Percentiles rank a stretch among this genome's conserved stretches.
phyloP scores from a whole-genome alignment of 352 stramenopile genomes.

The Hyaloperonospora arabidopsidis region DNA sequence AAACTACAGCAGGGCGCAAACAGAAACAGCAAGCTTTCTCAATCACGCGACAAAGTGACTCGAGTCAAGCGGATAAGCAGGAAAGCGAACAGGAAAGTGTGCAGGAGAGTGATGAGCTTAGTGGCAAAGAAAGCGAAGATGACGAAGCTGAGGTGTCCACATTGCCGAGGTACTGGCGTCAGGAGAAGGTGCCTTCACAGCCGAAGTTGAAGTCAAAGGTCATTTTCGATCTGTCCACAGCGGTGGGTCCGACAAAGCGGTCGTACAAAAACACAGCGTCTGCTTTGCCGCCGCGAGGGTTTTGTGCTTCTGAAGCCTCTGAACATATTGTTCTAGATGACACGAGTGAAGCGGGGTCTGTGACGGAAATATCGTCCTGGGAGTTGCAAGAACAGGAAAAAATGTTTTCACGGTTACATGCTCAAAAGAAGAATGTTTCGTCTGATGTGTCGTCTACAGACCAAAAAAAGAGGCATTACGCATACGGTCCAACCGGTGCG shows the following conservation, averaged over 20 bases:
- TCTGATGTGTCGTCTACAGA: conserved; percentile 5
- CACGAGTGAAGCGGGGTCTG: conserved; percentile 13
- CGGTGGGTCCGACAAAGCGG: conserved; percentile 2
- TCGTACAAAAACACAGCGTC: background rate
- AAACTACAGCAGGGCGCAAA: conserved; percentile 1
- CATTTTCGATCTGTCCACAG: conserved; percentile 1
- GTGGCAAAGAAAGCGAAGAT: conserved; percentile 2
- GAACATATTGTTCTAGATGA: conserved; percentile 5
- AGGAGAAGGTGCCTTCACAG: conserved; percentile 4
- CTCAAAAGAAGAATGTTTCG: conserved; percentile 26
- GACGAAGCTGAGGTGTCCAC: conserved; percentile 4
- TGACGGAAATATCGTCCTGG: conserved; percentile 39
- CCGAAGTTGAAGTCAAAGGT: conserved; percentile 1
- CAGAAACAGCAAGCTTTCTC: background rate
- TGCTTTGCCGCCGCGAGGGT: background rate
- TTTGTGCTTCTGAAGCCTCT: conserved; percentile 1
- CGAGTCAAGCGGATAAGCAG: conserved; percentile 16
- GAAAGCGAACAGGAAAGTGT: conserved; percentile 3
- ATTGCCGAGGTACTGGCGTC: background rate
- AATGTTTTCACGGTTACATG: conserved; percentile 30
- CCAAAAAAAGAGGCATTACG: conserved; percentile 6
- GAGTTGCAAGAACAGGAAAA: conserved; percentile 49
- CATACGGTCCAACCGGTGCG: conserved; percentile 1
- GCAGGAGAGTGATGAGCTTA: conserved; percentile 9
- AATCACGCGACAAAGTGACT: conserved; percentile 9